phyloP scores from a whole-genome alignment of 371 early-diverging fungal genomes.

The Saksenaea oblongispora region DNA sequence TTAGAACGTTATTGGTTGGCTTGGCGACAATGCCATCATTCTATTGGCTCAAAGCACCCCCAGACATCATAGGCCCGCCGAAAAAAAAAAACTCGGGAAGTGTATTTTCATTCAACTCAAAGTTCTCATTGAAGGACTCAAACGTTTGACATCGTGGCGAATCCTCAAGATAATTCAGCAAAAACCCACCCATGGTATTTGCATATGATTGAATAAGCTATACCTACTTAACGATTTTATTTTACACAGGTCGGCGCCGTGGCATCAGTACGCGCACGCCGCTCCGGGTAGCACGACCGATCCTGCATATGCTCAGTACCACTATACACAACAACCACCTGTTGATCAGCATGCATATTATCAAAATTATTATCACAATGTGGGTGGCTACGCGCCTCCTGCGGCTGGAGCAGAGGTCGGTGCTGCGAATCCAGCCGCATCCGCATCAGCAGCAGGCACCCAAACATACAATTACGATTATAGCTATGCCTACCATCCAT shows the following conservation, averaged over 20 bases:
- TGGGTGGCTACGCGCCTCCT: constrained; percentile 11
- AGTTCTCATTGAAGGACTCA: neutral
- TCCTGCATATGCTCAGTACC: constrained; percentile 26
- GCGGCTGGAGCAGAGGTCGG: constrained; percentile 19
- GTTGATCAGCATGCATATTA: constrained; percentile 30
- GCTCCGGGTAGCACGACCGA: constrained; percentile 5
- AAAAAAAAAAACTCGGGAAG: no score
- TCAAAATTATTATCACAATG: constrained; percentile 32
- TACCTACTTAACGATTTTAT: neutral
- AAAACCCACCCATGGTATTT: constrained; percentile 26
- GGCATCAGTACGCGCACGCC: constrained; percentile 23
- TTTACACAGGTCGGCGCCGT: constrained; percentile 21
- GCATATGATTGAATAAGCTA: neutral
- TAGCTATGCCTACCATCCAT: constrained; percentile 12
- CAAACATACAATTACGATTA: constrained; percentile 20
- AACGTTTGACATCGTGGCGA: constrained; percentile 16
- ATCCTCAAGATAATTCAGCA: constrained; percentile 25
- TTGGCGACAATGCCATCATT: no score
- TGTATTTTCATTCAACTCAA: neutral
- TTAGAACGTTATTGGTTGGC: no score
- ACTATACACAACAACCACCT: constrained; percentile 23
- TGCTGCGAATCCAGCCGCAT: neutral
- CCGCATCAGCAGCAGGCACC: constrained; percentile 8
- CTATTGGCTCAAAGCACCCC: no score
- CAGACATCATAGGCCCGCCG: no score